Conservation (phyloP, 345 rosid genomes). For the Eucalyptus curtisii region DNA sequence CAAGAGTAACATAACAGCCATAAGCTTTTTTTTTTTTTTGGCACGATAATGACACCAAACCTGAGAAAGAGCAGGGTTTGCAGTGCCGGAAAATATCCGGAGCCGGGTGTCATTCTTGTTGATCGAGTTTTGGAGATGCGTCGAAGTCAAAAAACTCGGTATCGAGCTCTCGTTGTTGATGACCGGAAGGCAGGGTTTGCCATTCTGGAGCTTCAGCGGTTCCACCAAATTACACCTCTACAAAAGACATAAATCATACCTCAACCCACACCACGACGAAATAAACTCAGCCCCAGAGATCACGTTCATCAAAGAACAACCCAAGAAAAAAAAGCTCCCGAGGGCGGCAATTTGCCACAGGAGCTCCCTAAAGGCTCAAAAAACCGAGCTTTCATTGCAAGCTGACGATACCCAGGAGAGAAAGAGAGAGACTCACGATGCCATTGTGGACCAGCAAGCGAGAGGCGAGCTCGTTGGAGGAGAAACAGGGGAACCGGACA, state of each 20-base stretch:
- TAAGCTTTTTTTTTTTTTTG: neutral
- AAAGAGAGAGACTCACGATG: conserved; percentile 7
- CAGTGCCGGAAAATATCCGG: conserved; percentile 89
- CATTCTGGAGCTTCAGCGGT: conserved; percentile 45
- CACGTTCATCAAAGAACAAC: neutral
- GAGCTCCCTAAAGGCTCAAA: neutral
- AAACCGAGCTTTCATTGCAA: neutral
- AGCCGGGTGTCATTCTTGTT: conserved; percentile 50
- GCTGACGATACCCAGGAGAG: neutral
- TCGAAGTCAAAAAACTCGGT: conserved; percentile 22
- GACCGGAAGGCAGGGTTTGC: conserved; percentile 34
- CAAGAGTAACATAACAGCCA: neutral
- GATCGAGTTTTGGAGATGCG: conserved; percentile 14
- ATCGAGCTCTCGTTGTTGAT: conserved; percentile 12
- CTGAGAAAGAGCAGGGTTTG: conserved; percentile 89
- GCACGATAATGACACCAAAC: conserved; percentile 1
- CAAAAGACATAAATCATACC: neutral
- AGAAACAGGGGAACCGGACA: neutral
- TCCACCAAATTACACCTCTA: conserved; percentile 61
- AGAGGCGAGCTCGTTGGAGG: neutral
- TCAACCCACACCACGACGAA: neutral
- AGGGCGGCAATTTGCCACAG: neutral
- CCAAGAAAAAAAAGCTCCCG: neutral
- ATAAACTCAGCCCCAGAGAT: neutral
- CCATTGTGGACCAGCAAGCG: conserved; percentile 6